Conservation (phyloP, 2,329 filamentous ascomycete species). For the Diaporthe citrichinensis region DNA sequence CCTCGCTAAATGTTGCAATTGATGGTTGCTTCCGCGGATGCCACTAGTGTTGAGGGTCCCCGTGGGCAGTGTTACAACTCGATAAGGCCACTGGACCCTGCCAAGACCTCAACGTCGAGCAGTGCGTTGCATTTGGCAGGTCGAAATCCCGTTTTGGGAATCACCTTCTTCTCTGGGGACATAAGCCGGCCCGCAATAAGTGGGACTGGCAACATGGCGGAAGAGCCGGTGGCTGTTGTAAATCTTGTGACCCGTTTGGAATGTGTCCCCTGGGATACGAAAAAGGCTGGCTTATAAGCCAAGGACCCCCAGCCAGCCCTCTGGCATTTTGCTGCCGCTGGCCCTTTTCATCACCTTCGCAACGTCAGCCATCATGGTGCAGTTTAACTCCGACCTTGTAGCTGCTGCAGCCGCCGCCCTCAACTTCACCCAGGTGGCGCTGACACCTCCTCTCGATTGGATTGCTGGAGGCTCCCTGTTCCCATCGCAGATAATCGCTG, state of each 20-base stretch:
- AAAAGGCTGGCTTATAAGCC: neutral
- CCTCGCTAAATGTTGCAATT: neutral
- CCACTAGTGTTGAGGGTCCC: neutral
- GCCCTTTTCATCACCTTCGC: neutral
- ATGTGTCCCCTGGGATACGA: neutral
- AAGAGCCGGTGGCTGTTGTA: neutral
- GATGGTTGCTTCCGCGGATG: neutral
- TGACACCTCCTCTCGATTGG: slow-evolving; percentile 39
- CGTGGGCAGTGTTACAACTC: neutral
- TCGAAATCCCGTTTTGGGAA: slow-evolving; percentile 11
- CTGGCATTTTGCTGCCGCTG: neutral
- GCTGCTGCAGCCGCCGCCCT: slow-evolving; percentile 15
- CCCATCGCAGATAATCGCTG: slow-evolving; percentile 38
- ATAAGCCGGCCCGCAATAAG: neutral
- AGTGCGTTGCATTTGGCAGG: neutral
- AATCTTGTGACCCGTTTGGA: neutral
- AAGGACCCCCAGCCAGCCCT: neutral
- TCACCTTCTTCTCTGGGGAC: slow-evolving; percentile 39
- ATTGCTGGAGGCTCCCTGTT: slow-evolving; percentile 35
- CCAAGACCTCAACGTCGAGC: slow-evolving; percentile 3
- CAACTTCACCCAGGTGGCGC: slow-evolving; percentile 36
- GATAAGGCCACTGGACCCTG: neutral
- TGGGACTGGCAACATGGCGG: neutral
- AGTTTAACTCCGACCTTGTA: neutral
- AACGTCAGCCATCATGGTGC: slow-evolving; percentile 19